Evolutionary conservation across 2,329 filamentous ascomycete genomes (phyloP), one percentile per base, ranked within the genome.

Genomic region (Davidsoniella virescens): DNA sequence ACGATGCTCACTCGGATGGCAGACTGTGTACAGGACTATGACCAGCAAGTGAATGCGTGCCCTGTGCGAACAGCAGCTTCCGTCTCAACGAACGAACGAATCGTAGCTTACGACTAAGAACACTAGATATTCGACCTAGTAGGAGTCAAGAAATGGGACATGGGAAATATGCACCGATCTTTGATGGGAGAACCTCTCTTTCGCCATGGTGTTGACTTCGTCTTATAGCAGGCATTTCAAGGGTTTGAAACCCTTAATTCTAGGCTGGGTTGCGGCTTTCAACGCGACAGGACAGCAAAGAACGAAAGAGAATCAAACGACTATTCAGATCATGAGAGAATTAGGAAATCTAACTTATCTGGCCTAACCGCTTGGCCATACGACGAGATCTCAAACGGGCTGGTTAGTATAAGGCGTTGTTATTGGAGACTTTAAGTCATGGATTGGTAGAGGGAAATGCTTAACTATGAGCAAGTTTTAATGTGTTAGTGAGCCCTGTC

Each of bases 41-140:
- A 42, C 46, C 37, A 49, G 46, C 46, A 49, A 49, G 23, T 49
- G 40, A 49, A 49, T 42, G 46, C 23, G 37, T 49, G 46, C 37
- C 46, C 38, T 41, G 46, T 42, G 38, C 8, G 46, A 49, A 33
- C 23, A 36, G 23, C 29, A 20, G 23, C n/a, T 20, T 23, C 20
- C 20, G 3, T 23, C 20, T 23, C 20, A 23, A 23, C 20, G 20
- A 23, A 5, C 20, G 20, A 23, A 5, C 20, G 20, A 23, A 23
- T 23, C 20, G 20, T 23, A 23, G 20, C 20, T 23, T 23, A 23
- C 20, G 20, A 23, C 20, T 23, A 23, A 23, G 20, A 23, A 23
- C 20, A 23, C 20, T 23, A 23, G 20, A 23, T 23, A 23, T 23
- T 23, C 20, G 20, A 23, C 20, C 20, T 23, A 23, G 20, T 23